Conservation (phyloP, 768 basidiomycete genomes). For the Calvatia gigantea region DNA sequence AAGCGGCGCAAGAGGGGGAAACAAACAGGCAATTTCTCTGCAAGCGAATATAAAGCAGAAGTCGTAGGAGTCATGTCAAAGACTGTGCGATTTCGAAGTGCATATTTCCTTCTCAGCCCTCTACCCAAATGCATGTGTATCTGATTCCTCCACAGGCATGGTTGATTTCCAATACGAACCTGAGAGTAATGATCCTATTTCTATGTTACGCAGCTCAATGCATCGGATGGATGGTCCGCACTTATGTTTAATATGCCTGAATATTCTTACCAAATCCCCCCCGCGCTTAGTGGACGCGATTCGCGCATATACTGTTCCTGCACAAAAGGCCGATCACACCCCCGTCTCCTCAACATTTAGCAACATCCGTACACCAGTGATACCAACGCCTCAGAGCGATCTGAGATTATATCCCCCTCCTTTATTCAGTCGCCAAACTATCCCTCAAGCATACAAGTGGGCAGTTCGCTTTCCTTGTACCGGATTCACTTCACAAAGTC, state of each 20-base stretch:
- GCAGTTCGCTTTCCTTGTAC: not conserved
- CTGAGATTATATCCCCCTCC: slow-evolving; percentile 85
- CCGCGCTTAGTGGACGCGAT: slow-evolving; percentile 63
- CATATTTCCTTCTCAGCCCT: slow-evolving; percentile 24
- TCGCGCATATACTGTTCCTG: slow-evolving; percentile 62
- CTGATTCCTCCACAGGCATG: slow-evolving; percentile 59
- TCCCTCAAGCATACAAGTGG: slow-evolving; percentile 82
- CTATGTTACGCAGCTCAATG: slow-evolving; percentile 70
- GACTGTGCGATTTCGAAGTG: slow-evolving; percentile 88
- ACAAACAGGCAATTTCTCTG: slow-evolving; percentile 24
- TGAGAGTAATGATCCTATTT: slow-evolving; percentile 63
- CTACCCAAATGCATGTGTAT: not conserved
- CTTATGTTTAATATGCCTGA: not conserved
- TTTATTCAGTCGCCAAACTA: slow-evolving; percentile 76
- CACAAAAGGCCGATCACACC: slow-evolving; percentile 37
- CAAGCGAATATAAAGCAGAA: slow-evolving; percentile 74
- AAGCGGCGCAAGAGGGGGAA: slow-evolving; percentile 57
- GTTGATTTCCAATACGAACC: slow-evolving; percentile 91
- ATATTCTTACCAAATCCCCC: not conserved
- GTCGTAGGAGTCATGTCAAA: slow-evolving; percentile 74
- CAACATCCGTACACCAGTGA: slow-evolving; percentile 48
- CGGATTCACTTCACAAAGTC: not conserved
- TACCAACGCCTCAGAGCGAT: slow-evolving; percentile 39
- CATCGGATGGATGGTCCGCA: slow-evolving; percentile 77
- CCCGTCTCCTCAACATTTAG: not conserved